Evolutionary conservation across 176 grass and related monocot species (phyloP).

Genomic region (Carex myosuroides): DNA sequence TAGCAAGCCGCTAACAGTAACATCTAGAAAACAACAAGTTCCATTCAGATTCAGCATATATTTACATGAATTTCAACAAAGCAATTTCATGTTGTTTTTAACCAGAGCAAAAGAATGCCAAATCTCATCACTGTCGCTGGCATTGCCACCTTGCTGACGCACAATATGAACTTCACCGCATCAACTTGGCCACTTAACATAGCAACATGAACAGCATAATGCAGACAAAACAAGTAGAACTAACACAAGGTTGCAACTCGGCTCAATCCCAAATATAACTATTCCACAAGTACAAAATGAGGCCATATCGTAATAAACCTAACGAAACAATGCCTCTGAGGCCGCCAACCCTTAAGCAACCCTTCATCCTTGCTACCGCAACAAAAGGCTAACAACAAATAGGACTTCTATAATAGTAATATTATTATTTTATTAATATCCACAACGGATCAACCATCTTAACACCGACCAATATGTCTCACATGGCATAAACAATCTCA

Average conservation of each 20-base stretch:
- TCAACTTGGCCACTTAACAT: neutral
- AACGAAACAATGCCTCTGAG: neutral
- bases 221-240: neutral
- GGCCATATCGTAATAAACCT: slow-evolving; percentile 1
- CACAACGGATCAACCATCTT: neutral
- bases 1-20: neutral
- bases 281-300: slow-evolving; percentile 11
- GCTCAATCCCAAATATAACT: slow-evolving; percentile 18
- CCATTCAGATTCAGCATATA: neutral
- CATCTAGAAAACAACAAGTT: neutral
- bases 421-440: slow-evolving; percentile 14
- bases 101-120: neutral
- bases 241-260: neutral
- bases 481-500: slow-evolving; percentile 48
- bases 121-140: neutral
- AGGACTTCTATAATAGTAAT: slow-evolving; percentile 7
- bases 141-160: neutral
- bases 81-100: neutral
- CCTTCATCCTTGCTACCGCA: slow-evolving; percentile 1
- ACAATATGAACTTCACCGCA: neutral
- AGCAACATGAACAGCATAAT: neutral
- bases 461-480: slow-evolving; percentile 1
- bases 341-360: neutral
- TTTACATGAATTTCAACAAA: neutral
- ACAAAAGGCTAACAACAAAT: slow-evolving; percentile 10